These are phyloP conservation scores for Solanum arcanum DNA, from an alignment of 257 asterid species.

Conservation along the genomic window DNA sequence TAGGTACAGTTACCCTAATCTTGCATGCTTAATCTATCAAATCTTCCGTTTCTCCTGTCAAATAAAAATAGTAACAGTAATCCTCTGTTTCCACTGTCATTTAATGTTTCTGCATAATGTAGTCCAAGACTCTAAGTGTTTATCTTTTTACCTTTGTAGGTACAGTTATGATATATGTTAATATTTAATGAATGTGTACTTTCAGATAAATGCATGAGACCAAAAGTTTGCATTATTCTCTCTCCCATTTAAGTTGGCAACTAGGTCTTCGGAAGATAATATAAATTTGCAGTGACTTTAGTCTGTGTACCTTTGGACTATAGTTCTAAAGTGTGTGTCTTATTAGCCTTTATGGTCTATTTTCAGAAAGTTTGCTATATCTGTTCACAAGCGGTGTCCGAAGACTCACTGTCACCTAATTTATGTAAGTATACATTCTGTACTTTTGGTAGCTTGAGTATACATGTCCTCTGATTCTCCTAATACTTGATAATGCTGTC, in stretches of 20 bases:
- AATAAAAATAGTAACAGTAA: not conserved
- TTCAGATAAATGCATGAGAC: not conserved
- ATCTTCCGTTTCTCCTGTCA: not conserved
- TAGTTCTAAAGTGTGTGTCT: not conserved
- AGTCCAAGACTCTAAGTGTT: not conserved
- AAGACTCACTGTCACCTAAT: slow-evolving; percentile 64
- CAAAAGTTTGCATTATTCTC: not conserved
- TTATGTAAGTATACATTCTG: slow-evolving; percentile 46
- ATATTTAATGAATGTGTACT: not conserved
- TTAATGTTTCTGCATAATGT: not conserved
- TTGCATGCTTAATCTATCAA: not conserved
- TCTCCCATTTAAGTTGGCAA: not conserved
- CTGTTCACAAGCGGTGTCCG: slow-evolving; percentile 67
- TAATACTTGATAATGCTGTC: not conserved
- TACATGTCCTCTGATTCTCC: not conserved
- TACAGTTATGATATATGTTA: not conserved
- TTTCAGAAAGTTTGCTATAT: slow-evolving; percentile 84
- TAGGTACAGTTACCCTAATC: not conserved
- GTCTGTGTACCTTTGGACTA: not conserved
- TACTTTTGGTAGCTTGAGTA: not conserved
- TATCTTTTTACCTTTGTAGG: not conserved
- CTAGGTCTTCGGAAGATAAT: not conserved
- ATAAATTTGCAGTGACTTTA: not conserved
- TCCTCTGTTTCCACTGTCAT: not conserved
- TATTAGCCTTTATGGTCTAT: slow-evolving; percentile 4